Base-by-base conservation (phyloP, 345 rosid genomes). In the Luvunga scandens region DNA sequence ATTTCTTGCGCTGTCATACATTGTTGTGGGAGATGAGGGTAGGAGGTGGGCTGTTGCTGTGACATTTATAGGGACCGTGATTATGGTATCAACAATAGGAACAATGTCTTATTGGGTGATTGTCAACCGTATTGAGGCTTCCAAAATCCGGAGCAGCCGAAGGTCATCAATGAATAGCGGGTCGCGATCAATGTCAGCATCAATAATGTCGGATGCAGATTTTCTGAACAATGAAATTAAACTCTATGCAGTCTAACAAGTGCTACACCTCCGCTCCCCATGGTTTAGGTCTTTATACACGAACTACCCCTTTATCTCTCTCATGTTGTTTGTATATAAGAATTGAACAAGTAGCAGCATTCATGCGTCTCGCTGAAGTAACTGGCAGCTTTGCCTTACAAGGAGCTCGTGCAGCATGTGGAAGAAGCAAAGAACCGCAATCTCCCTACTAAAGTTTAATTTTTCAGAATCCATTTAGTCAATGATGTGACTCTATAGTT, bases 101-200 rank as follows among this genome's bases (percentile, higher is more conserved):
- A 92, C 98, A 30, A 89, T 96, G 95, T 85, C 94, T 78, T 93
- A 94, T 68, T 96, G 97, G 91, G 94, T 96, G 78, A 84, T 94
- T n/a, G 82, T 83, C 67, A 88, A 90, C 71, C 86, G 90, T 65
- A 81, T 94, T 57, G 89, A 89, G 73, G 84, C 87, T 42, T 86
- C 95, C 19, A 88, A 75, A 77, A 8, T 77, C 36, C 87, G 83
- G 65, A 90, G 84, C 82, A 78, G 72, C 34, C 77, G 90, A 36
- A 86, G 89, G 75, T 87, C 90, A 9, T 80, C 87, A 3, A 72
- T 72, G 71, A 87, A 85, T 53, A 76, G 84, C n/a, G 61, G 86
- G 71, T 89, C 95, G 0, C 79, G 77, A 34, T 92, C 97, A 13
- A 82, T 85, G 55, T 84, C 94, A 9, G 73, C 88, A 85, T 87